Evolutionary conservation across 345 rosid species (phyloP).

Genomic region (Salix exigua): DNA sequence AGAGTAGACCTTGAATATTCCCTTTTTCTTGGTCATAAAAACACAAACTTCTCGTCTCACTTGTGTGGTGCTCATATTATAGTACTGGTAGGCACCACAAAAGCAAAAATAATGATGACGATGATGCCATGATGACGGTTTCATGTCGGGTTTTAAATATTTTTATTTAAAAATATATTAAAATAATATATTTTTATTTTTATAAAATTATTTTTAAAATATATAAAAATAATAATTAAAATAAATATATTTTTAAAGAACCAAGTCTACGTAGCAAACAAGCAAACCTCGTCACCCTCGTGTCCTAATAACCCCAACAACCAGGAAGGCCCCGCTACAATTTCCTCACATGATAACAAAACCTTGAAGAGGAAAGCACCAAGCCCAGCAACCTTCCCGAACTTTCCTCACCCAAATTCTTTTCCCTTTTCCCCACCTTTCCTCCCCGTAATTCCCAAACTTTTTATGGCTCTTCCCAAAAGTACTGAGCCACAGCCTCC

Average conservation of each 20-base stretch:
- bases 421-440: slow-evolving; percentile 8
- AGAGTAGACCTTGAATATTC: neutral
- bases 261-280: neutral
- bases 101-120: neutral
- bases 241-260: too few relatives aligned
- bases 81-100: neutral
- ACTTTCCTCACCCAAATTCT: slow-evolving; percentile 7
- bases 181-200: too few relatives aligned
- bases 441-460: slow-evolving; percentile 13
- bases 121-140: neutral
- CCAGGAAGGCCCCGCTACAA: slow-evolving; percentile 13
- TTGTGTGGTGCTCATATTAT: neutral
- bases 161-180: too few relatives aligned
- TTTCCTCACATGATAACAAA: slow-evolving; percentile 12
- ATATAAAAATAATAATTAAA: too few relatives aligned
- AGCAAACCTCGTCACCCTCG: neutral
- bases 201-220: too few relatives aligned
- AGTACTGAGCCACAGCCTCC: neutral
- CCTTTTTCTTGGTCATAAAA: neutral
- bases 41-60: neutral
- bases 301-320: neutral
- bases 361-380: slow-evolving; percentile 14
- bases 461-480: slow-evolving; percentile 17
- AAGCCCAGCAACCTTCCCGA: slow-evolving; percentile 16
- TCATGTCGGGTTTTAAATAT: too few relatives aligned